Percentiles rank a stretch among this genome's conserved stretches.
Evolutionary conservation across 108 stramenopile genomes (phyloP).

Genomic region (Asterionellopsis glacialis): DNA sequence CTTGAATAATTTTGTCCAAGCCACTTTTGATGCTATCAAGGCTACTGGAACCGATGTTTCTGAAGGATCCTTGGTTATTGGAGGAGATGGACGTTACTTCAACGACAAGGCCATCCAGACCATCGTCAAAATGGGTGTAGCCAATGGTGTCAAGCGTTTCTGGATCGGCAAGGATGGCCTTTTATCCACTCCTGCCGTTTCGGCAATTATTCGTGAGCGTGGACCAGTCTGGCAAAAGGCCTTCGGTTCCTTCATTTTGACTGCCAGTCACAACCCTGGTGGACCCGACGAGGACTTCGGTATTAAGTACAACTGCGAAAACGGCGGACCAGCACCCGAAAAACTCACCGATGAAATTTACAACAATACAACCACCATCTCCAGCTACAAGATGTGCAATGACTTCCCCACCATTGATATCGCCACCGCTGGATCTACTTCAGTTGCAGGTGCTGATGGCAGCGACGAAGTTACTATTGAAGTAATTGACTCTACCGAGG

Average conservation of each 20-base stretch:
- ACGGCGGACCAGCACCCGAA: constrained; percentile 98
- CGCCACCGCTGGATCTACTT: constrained; percentile 60
- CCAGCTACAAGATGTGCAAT: constrained; percentile 85
- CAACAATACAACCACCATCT: constrained; percentile 83
- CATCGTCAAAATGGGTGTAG: constrained; percentile 94
- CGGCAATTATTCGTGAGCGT: constrained; percentile 93
- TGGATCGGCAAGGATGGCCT: constrained; percentile 97
- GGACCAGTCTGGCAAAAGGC: constrained; percentile 95
- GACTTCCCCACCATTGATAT: constrained; percentile 93
- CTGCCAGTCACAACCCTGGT: constrained; percentile 99
- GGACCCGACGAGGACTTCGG: constrained; percentile 99
- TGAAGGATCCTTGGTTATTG: constrained; percentile 90
- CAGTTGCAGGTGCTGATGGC: constrained; percentile 72
- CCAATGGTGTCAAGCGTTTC: constrained; percentile 93
- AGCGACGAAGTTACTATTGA: constrained; percentile 81
- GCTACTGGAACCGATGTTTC: constrained; percentile 82
- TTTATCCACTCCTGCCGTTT: constrained; percentile 97
- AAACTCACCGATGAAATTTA: constrained; percentile 90
- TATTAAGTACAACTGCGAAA: constrained; percentile 99
- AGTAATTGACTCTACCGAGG: constrained; percentile 79
- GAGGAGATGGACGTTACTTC: constrained; percentile 99
- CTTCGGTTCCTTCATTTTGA: constrained; percentile 98
- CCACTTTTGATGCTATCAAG: constrained; percentile 90
- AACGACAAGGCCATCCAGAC: constrained; percentile 94
- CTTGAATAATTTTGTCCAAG: constrained; percentile 98